Percentiles rank a stretch among this genome's conserved stretches.
These are phyloP conservation scores for Saccharomycopsis crataegensis DNA, from an alignment of 1,139 yeast species.

Conservation along the genomic window DNA sequence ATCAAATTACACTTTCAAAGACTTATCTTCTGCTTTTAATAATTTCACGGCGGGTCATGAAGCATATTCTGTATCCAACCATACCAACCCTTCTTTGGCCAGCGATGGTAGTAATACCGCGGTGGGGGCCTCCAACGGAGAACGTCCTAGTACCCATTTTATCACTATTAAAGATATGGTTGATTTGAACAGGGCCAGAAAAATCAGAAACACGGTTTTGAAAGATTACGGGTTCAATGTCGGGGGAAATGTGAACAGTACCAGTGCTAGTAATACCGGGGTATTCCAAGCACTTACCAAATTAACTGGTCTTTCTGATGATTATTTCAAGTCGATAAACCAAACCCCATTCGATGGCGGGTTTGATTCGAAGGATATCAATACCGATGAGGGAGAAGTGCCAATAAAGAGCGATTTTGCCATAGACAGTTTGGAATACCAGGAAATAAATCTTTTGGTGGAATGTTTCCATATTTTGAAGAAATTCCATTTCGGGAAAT, in stretches of 20 bases:
- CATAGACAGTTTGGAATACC: conserved; percentile 12
- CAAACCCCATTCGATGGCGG: not conserved
- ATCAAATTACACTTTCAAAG: conserved; percentile 12
- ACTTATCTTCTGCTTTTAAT: conserved; percentile 14
- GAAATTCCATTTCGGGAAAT: conserved; percentile 58
- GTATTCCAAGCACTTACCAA: conserved; percentile 3
- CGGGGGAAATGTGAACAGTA: not conserved
- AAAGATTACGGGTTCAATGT: conserved; percentile 17
- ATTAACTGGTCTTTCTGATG: conserved; percentile 12
- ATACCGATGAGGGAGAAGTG: not conserved
- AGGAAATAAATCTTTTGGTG: conserved; percentile 10
- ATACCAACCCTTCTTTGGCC: not conserved
- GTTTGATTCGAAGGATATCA: not conserved
- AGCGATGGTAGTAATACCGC: not conserved
- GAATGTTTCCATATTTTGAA: conserved; percentile 52
- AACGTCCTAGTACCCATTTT: conserved; percentile 12
- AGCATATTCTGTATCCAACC: conserved; percentile 11
- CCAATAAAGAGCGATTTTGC: not conserved
- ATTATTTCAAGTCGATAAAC: not conserved
- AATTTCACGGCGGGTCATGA: conserved; percentile 18
- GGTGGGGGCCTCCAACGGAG: not conserved
- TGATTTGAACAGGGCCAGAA: conserved; percentile 14
- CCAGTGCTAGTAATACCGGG: not conserved
- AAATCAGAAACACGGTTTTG: conserved; percentile 6
- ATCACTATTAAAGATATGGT: conserved; percentile 17